These are phyloP conservation scores for Glonium stellatum DNA, from an alignment of 495 filamentous ascomycete genomes.

Conservation along the genomic window DNA sequence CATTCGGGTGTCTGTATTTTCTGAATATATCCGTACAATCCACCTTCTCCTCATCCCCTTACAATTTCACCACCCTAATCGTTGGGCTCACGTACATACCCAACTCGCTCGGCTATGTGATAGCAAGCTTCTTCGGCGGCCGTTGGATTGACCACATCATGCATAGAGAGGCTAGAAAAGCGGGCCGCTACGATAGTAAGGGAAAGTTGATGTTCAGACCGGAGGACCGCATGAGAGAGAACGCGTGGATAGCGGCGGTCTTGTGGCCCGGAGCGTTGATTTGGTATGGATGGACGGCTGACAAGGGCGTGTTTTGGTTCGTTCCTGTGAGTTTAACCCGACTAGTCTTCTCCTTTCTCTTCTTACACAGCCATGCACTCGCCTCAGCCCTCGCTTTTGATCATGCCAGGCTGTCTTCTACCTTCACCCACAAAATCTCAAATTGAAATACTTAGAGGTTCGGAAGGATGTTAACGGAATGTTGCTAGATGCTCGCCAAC, in stretches of 20 bases:
- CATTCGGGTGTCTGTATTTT: slow-evolving; percentile 76
- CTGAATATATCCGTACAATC: slow-evolving; percentile 79
- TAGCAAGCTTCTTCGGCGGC: slow-evolving; percentile 67
- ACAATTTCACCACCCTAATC: slow-evolving; percentile 65
- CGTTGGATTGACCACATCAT: slow-evolving; percentile 88
- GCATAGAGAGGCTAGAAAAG: slow-evolving; percentile 68
- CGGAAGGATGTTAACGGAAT: neutral
- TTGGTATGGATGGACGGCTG: slow-evolving; percentile 61
- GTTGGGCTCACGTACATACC: slow-evolving; percentile 81
- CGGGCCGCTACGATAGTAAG: slow-evolving; percentile 60
- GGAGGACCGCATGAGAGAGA: slow-evolving; percentile 86
- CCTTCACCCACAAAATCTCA: too few relatives aligned
- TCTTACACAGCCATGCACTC: neutral
- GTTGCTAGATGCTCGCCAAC: slow-evolving; percentile 60
- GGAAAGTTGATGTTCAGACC: slow-evolving; percentile 66
- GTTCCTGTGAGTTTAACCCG: slow-evolving; percentile 48
- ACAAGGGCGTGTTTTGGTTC: slow-evolving; percentile 53
- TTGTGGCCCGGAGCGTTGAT: slow-evolving; percentile 64
- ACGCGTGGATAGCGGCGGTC: slow-evolving; percentile 73
- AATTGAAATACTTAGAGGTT: too few relatives aligned
- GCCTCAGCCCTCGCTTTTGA: slow-evolving; percentile 11
- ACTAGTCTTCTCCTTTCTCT: slow-evolving; percentile 29
- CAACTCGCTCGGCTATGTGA: slow-evolving; percentile 68
- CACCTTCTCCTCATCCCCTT: slow-evolving; percentile 66
- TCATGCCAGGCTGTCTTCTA: neutral